Evolutionary conservation across 2,329 filamentous ascomycete species (phyloP).

Genomic region (Xylaria digitata): DNA sequence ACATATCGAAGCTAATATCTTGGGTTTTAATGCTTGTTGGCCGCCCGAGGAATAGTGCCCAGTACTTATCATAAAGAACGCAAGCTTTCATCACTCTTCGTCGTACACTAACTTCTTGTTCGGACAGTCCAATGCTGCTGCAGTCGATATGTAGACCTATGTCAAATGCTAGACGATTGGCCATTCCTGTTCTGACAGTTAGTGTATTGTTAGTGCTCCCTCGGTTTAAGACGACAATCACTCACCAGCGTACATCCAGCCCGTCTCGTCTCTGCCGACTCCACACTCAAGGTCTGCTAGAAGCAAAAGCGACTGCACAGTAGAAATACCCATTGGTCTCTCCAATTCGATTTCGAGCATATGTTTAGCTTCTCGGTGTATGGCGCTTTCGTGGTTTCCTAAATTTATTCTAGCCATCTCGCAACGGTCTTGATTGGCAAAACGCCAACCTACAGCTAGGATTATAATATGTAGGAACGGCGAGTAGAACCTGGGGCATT

Average conservation of each 20-base stretch:
- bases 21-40: constrained; percentile 31
- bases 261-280: constrained; percentile 35
- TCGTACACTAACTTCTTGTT: constrained; percentile 32
- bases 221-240: neutral
- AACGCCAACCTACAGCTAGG: constrained; percentile 38
- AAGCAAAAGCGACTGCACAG: constrained; percentile 36
- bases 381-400: constrained; percentile 34
- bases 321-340: constrained; percentile 33
- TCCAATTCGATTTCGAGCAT: constrained; percentile 39
- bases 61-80: constrained; percentile 38
- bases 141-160: constrained; percentile 34
- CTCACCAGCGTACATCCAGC: constrained; percentile 40
- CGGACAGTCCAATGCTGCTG: constrained; percentile 23
- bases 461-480: constrained; percentile 37
- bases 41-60: constrained; percentile 37
- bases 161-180: constrained; percentile 36
- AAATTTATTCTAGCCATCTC: constrained; percentile 36
- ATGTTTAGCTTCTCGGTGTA: constrained; percentile 37
- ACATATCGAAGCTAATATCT: constrained; percentile 26
- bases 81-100: constrained; percentile 37
- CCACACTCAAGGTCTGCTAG: constrained; percentile 39
- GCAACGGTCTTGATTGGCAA: constrained; percentile 35
- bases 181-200: constrained; percentile 34
- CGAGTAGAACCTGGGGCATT: constrained; percentile 38
- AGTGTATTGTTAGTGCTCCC: neutral